A percentile compares a stretch with the other conserved stretches of the same genome.
phyloP scores from a whole-genome alignment of 2,329 filamentous ascomycete species.

The Xylaria arbuscula region DNA sequence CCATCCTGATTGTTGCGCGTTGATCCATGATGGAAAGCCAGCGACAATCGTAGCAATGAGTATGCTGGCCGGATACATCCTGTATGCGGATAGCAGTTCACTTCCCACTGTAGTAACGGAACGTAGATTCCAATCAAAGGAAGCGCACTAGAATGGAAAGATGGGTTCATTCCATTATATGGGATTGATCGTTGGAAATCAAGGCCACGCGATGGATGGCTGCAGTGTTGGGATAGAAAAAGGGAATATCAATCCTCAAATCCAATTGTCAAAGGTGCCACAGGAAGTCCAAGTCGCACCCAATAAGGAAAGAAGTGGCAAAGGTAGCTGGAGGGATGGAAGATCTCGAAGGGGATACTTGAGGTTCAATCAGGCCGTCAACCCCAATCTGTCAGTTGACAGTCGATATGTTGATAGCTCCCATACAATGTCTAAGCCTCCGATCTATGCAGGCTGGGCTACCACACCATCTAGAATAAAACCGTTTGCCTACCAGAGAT shows the following conservation, averaged over 20 bases:
- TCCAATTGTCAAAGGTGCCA: conserved; percentile 34
- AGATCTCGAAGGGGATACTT: conserved; percentile 35
- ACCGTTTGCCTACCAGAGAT: conserved; percentile 32
- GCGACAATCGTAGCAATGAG: conserved; percentile 46
- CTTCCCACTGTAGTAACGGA: conserved; percentile 32
- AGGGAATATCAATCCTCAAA: conserved; percentile 34
- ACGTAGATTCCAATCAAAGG: conserved; percentile 27
- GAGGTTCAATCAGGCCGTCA: conserved; percentile 27
- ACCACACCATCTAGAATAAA: conserved; percentile 32
- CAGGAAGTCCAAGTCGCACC: conserved; percentile 37
- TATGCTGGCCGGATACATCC: conserved; percentile 48
- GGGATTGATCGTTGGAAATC: conserved; percentile 28
- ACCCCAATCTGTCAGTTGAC: conserved; percentile 38
- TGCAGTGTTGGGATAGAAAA: conserved; percentile 40
- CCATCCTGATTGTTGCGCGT: conserved; percentile 63
- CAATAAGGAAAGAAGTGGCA: conserved; percentile 37
- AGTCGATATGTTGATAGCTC: conserved; percentile 26
- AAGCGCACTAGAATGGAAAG: conserved; percentile 21
- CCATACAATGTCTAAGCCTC: conserved; percentile 35
- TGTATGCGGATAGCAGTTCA: conserved; percentile 35
- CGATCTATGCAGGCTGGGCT: conserved; percentile 38
- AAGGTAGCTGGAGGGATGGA: conserved; percentile 38
- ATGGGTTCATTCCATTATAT: conserved; percentile 43
- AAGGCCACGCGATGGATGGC: conserved; percentile 23
- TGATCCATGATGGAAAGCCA: conserved; percentile 46